Evolutionary conservation across 225 moss, liverwort and hornwort genomes (phyloP), one percentile per base, ranked within the genome.

Genomic region (Takakia lepidozioides): DNA sequence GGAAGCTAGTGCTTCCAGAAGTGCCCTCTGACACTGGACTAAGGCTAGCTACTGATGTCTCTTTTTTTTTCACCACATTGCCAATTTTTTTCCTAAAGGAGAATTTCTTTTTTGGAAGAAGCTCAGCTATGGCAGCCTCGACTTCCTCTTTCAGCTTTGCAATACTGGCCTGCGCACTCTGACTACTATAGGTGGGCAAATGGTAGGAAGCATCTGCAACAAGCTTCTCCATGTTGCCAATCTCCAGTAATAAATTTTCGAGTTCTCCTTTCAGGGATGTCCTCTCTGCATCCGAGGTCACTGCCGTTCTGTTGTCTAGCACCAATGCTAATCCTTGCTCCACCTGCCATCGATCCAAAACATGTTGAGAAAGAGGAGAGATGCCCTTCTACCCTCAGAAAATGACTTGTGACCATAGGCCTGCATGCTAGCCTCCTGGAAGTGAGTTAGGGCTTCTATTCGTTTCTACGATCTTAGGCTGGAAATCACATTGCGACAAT

Each of bases 71-170:
- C 11, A 32, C 32, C 7, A 32, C 32, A 32, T 7, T 11, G 32
- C 11, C 11, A 41, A 47, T 21, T 58, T 83, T 98, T 58, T 60
- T 79, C 35, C 98, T 72, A 43, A 91, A 91, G 2, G 87, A 91
- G 52, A 98, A 98, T 47, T 87, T 98, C 43, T 74, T 91, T 47
- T 81, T 87, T 10, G 83, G 98, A 1, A 87, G 58, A 48, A 87
- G 83, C 69, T 87, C 78, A 14, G 63, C 58, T 36, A 51, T 69
- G 48, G 80, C 78, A 19, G 65, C 46, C 48, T 81, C 81, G 40
- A 85, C 52, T 47, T 87, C 82, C 21, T 85, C 91, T 45, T 78
- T 85, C 58, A 98, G 75, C 73, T 74, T 87, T 39, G 51, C 34
- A 10, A 87, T 61, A 28, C 85, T 63, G 28, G 63, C 59, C 56